Evolutionary conservation across 2,329 filamentous ascomycete genomes (phyloP).

Genomic region (Hymenoscyphus fraxineus): DNA sequence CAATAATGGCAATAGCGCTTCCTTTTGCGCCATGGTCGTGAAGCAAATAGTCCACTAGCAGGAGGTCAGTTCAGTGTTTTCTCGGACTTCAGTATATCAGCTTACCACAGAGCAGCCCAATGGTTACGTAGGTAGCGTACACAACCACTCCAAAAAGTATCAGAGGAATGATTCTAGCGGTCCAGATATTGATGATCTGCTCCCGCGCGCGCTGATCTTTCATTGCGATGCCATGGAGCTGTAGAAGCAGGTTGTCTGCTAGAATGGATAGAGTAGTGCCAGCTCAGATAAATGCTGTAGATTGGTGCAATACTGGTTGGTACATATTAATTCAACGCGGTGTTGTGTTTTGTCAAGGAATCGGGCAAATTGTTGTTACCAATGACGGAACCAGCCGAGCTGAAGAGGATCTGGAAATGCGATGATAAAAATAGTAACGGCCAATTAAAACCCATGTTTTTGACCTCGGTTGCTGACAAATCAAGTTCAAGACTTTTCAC

Average conservation of each 20-base stretch:
- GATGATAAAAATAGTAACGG: background rate
- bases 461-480: background rate
- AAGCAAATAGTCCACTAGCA: constrained; percentile 68
- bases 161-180: constrained; percentile 56
- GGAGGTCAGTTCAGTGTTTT: constrained; percentile 15
- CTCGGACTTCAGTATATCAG: constrained; percentile 19
- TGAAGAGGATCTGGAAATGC: background rate
- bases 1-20: constrained; percentile 65
- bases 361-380: background rate
- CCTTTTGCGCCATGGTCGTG: constrained; percentile 42
- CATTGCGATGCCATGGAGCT: constrained; percentile 11
- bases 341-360: background rate
- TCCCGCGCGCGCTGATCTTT: constrained; percentile 9
- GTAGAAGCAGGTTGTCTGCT: background rate
- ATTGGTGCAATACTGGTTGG: background rate
- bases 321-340: background rate
- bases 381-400: no score
- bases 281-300: background rate
- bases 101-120: constrained; percentile 65
- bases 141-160: constrained; percentile 63
- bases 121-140: constrained; percentile 69
- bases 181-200: constrained; percentile 29
- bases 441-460: background rate
- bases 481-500: background rate
- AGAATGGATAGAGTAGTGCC: background rate